Conservation (phyloP, 2,329 filamentous ascomycete genomes). For the Pestalotiopsis sp. region DNA sequence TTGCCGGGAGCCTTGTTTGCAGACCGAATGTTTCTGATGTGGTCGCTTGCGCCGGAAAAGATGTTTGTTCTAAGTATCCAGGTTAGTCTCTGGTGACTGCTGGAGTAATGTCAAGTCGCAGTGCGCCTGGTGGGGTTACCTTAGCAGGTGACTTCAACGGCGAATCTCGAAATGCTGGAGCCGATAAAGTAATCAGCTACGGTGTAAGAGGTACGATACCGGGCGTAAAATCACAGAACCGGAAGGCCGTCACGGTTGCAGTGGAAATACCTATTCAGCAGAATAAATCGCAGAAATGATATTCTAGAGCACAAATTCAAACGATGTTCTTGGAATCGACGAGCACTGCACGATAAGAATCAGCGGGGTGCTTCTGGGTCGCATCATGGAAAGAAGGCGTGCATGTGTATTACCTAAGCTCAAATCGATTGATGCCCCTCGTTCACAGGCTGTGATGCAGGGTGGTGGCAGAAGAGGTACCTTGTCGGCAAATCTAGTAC, state of each 20-base stretch:
- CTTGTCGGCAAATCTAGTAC: not conserved
- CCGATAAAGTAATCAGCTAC: not conserved
- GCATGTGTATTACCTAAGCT: not conserved
- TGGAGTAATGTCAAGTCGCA: not conserved
- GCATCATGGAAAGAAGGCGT: not conserved
- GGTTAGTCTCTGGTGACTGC: not conserved
- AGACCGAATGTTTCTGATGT: not conserved
- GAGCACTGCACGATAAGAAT: not conserved
- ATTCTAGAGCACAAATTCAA: not conserved
- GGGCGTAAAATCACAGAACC: not conserved
- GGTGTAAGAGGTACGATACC: not conserved
- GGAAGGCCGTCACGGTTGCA: not conserved
- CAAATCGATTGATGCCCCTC: not conserved
- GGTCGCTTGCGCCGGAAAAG: not conserved
- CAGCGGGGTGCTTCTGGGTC: not conserved
- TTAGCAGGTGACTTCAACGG: conserved; percentile 3
- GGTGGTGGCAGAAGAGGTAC: not conserved
- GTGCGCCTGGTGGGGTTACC: not conserved
- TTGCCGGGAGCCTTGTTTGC: not conserved
- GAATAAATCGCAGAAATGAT: not conserved
- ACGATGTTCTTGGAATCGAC: not conserved
- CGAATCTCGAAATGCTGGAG: not conserved
- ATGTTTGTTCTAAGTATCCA: not conserved
- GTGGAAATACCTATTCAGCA: not conserved
- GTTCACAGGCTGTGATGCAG: not conserved